Base-by-base conservation (phyloP, 164 flowering plant genomes). In the Cinnamomum micranthum region DNA sequence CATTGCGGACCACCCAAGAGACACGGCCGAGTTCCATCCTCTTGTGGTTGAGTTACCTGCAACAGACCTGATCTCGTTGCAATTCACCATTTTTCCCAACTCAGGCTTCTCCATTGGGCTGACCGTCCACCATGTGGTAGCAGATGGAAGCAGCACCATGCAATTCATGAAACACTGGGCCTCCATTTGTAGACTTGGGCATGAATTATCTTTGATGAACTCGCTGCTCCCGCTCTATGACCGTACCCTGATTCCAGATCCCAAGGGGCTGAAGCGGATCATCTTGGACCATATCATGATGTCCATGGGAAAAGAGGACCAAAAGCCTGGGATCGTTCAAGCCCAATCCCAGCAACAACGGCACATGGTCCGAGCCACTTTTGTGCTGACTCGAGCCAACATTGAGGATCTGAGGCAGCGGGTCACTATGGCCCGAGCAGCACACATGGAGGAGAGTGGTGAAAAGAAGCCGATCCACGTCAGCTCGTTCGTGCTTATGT, bases 401-500 rank as follows among this genome's bases (percentile, higher is more conserved):
- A 65, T 78, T 47, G 62, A 71, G 47, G 58, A 55, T 62, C 71
- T 78, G 6, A 60, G 28, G 23, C 20, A 59, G n/a, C 31, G 68
- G 51, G 51, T 71, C 50, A 15, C 71, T 22, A 9, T 35, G 5
- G 24, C 65, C 3, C 27, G 65, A 41, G 19, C 35, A 31, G 35
- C 19, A 15, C 20, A 19, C 64, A 9, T 41, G 47, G 47, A 41
- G 47, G 23, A 60, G 23, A 58, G 59, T 23, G 11, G 28, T 17
- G 6, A 23, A 11, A 50, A 31, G n/a, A 17, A 31, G n/a, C 59
- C 64, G 13, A 1, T 24, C 22, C 31, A 14, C 15, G 20, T 20
- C 60, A 55, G 84, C 90, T 69, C 85, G 0, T 89, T 80, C 35
- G 78, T 77, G 4, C 76, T 81, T 0, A 65, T 73, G 1, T 80